Conservation (phyloP, 1,284 basidiomycete genomes). For the Anthracocystis walkeri region DNA sequence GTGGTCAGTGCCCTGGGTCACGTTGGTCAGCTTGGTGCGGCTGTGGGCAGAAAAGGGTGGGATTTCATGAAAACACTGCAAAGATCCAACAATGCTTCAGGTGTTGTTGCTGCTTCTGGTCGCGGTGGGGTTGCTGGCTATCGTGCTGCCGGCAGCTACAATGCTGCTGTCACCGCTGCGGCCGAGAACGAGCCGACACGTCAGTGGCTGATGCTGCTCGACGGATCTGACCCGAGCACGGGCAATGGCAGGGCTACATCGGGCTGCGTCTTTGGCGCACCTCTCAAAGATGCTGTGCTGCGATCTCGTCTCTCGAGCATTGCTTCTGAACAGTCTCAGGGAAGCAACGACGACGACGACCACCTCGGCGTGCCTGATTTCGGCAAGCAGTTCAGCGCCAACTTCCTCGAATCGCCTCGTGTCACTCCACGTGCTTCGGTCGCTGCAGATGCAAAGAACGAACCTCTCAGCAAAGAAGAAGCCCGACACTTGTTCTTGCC, state of each 20-base stretch:
- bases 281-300: slow-evolving; percentile 57
- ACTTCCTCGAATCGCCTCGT: slow-evolving; percentile 30
- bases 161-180: neutral
- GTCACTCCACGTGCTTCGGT: slow-evolving; percentile 30
- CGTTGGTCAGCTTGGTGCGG: slow-evolving; percentile 54
- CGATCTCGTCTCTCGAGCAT: slow-evolving; percentile 41
- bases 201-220: slow-evolving; percentile 39
- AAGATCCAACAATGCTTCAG: slow-evolving; percentile 10
- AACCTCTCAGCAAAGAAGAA: slow-evolving; percentile 36
- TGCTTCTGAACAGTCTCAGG: neutral
- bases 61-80: slow-evolving; percentile 54
- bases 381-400: slow-evolving; percentile 37
- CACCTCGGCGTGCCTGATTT: slow-evolving; percentile 48
- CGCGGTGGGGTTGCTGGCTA: slow-evolving; percentile 5
- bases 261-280: slow-evolving; percentile 54
- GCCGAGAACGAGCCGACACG: slow-evolving; percentile 53
- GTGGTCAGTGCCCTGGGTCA: slow-evolving; percentile 47
- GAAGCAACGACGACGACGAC: neutral
- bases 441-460: slow-evolving; percentile 4
- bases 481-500: slow-evolving; percentile 58
- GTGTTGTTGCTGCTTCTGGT: slow-evolving; percentile 4
- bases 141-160: neutral
- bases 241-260: neutral
- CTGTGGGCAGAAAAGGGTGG: slow-evolving; percentile 58
- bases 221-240: slow-evolving; percentile 8